Evolutionary conservation across 2,329 filamentous ascomycete genomes (phyloP).

Genomic region (Hymenoscyphus repandus): DNA sequence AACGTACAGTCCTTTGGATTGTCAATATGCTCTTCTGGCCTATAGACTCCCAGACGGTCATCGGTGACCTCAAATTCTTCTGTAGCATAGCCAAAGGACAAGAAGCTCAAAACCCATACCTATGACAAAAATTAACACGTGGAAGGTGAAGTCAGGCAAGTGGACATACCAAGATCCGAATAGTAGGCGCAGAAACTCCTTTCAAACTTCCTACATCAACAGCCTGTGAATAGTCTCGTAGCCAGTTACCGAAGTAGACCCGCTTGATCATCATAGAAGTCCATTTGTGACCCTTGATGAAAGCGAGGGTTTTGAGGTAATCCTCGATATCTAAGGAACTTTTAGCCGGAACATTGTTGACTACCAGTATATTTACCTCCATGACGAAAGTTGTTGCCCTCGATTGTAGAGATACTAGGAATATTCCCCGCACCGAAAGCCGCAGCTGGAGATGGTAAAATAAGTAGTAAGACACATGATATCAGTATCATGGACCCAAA

Average conservation of each 20-base stretch:
- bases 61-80: constrained; percentile 80
- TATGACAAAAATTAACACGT: constrained; percentile 24
- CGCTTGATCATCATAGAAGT: constrained; percentile 71
- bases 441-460: constrained; percentile 50
- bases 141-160: not conserved
- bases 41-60: constrained; percentile 73
- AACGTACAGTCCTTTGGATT: constrained; percentile 54
- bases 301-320: constrained; percentile 71
- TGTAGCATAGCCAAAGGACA: constrained; percentile 80
- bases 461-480: constrained; percentile 47
- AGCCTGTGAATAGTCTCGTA: constrained; percentile 78
- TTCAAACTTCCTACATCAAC: constrained; percentile 77
- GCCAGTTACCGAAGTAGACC: constrained; percentile 83
- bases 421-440: constrained; percentile 70
- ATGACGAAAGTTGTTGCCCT: constrained; percentile 66
- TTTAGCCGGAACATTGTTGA: not conserved
- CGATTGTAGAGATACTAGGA: constrained; percentile 52
- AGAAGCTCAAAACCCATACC: constrained; percentile 76
- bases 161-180: constrained; percentile 60
- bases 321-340: constrained; percentile 67
- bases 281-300: constrained; percentile 80
- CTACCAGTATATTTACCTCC: constrained; percentile 41
- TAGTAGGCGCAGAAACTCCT: constrained; percentile 71
- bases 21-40: constrained; percentile 69
- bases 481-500: constrained; percentile 39